Base-by-base conservation (phyloP, 2,329 filamentous ascomycete species). In the Thelonectria discophora region DNA sequence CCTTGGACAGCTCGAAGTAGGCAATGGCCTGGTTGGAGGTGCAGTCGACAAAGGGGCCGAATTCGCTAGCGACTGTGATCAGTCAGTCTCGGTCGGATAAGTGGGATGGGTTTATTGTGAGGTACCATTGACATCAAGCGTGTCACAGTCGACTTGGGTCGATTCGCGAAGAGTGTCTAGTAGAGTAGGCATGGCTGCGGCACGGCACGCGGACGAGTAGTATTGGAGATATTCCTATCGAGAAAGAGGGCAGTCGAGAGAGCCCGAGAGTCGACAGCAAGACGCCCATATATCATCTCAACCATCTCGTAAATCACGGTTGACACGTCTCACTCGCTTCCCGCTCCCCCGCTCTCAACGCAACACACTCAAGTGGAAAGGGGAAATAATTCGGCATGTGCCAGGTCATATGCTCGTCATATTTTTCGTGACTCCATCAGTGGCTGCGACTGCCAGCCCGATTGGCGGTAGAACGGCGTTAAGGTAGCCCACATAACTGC, bases 21-120 rank as follows among this genome's bases (percentile, higher is more conserved):
- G 75, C 75, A 55, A 78, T 77, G 9, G 76, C 75, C 63, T 77
- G 75, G 15, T 78, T 78, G 1, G 76, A 77, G 6, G 76, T 78
- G 42, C 74, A 75, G 39, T 77, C 75, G n/a, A 73, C 68, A 46
- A 78, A 78, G 1, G 74, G 74, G 0, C 75, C 75, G 3, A 77
- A 58, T 3, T 69, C 62, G 13, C 68, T 65, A 27, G 74, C 73
- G 27, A 76, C 75, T 76, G n/a, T 15, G 11, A 3, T 13, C n/a
- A 32, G 46, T 75, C 18, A 73, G 59, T 20, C 1, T 48, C 30
- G 4, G 12, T 13, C 13, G 8, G 6, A 18, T 2, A 5, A n/a
- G 17, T 7, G 10, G 9, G 9, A 15, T 21, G 37, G 21, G 7
- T 3, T 43, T 24, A 30, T 7, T 15, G 21, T n/a, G n/a, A n/a